Evolutionary conservation across 495 filamentous ascomycete species (phyloP).

Genomic region (Schizothecium vesticola): DNA sequence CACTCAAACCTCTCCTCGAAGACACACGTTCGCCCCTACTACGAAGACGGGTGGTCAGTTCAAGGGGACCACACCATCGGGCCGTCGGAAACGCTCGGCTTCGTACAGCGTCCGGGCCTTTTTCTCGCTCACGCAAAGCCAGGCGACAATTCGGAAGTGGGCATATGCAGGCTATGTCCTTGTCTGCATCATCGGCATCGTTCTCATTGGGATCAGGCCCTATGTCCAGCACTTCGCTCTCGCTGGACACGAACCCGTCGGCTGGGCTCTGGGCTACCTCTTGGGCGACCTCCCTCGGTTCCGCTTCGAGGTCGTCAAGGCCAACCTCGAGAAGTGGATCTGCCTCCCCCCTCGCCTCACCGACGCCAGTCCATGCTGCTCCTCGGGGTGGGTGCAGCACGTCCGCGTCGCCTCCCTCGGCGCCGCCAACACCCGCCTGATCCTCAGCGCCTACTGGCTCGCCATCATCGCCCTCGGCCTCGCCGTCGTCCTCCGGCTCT

Average conservation of each 20-base stretch:
- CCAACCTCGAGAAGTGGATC: conserved; percentile 70
- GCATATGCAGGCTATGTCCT: conserved; percentile 78
- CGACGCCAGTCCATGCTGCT: conserved; percentile 30
- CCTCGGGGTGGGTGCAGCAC: conserved; percentile 54
- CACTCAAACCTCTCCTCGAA: conserved; percentile 29
- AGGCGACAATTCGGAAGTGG: conserved; percentile 75
- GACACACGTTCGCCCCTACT: conserved; percentile 50
- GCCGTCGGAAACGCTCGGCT: conserved; percentile 61
- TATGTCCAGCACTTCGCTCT: conserved; percentile 65
- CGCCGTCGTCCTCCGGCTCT: conserved; percentile 64
- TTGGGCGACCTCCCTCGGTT: conserved; percentile 72
- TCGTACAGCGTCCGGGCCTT: conserved; percentile 65
- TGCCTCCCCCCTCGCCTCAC: conserved; percentile 51
- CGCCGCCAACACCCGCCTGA: conserved; percentile 73
- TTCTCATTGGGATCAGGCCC: conserved; percentile 64
- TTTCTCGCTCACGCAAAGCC: conserved; percentile 70
- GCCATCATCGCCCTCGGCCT: conserved; percentile 64
- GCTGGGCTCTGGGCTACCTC: conserved; percentile 88
- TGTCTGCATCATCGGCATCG: conserved; percentile 52
- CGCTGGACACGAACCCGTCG: conserved; percentile 69
- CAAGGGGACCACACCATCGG: conserved; percentile 54
- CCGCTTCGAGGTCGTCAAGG: conserved; percentile 57
- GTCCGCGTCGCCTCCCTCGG: conserved; percentile 57
- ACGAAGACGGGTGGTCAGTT: conserved; percentile 21
- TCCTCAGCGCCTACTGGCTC: conserved; percentile 68